These are phyloP conservation scores for Gracilaria domingensis DNA, from an alignment of 23 red algal genomes.

Conservation along the genomic window DNA sequence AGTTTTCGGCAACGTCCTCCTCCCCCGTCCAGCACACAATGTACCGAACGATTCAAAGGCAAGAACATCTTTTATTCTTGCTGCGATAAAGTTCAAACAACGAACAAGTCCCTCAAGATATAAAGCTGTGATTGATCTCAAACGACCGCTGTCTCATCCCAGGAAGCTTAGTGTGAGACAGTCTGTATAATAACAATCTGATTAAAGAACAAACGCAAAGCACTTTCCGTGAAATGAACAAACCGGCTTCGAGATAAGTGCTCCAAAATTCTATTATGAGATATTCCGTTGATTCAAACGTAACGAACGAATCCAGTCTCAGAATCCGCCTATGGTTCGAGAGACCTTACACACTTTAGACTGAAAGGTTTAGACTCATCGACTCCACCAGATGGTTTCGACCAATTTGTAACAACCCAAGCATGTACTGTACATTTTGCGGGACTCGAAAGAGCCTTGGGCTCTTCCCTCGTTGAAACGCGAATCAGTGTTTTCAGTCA, in stretches of 20 bases:
- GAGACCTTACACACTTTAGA: too few relatives aligned
- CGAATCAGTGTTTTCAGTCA: too few relatives aligned
- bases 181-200: slow-evolving; percentile 29
- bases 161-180: slow-evolving; percentile 21
- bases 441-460: too few relatives aligned
- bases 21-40: slow-evolving; percentile 11
- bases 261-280: background rate
- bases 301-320: too few relatives aligned
- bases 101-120: background rate
- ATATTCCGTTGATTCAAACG: too few relatives aligned
- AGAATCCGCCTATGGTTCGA: too few relatives aligned
- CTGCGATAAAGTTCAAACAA: slow-evolving; percentile 29
- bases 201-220: background rate
- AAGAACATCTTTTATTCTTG: slow-evolving; percentile 54
- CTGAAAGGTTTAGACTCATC: too few relatives aligned
- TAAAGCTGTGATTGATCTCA: slow-evolving; percentile 48
- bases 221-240: background rate
- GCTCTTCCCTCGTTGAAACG: too few relatives aligned
- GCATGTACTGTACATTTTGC: too few relatives aligned
- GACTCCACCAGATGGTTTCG: too few relatives aligned
- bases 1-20: slow-evolving; percentile 54
- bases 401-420: too few relatives aligned
- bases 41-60: background rate
- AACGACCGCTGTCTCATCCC: slow-evolving; percentile 39
- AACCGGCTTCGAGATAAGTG: too few relatives aligned